These are phyloP conservation scores for Blastobotrys apis DNA, from an alignment of 1,139 yeast genomes.

Conservation along the genomic window DNA sequence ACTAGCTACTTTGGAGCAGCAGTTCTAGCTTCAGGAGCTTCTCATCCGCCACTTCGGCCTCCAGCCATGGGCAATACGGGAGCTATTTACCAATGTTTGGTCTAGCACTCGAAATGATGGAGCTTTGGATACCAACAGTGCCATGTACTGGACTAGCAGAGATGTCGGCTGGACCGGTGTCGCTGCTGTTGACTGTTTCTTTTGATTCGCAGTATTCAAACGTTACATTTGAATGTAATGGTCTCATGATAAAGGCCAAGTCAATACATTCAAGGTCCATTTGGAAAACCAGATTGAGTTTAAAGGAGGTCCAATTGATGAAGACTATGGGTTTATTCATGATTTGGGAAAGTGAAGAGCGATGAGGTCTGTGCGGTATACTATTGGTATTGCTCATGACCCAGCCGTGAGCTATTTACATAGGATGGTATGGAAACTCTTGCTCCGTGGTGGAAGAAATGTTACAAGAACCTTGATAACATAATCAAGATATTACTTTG, in stretches of 20 bases:
- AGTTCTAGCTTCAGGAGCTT: conserved; percentile 1
- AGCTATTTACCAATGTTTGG: conserved; percentile 12
- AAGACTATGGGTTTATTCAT: too few relatives aligned
- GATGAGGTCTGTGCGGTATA: conserved; percentile 7
- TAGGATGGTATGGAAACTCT: conserved; percentile 3
- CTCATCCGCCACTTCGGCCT: conserved; percentile 5
- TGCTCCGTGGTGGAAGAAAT: conserved; percentile 12
- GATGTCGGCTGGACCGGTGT: conserved; percentile 11
- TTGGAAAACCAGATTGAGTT: too few relatives aligned
- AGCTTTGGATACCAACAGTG: conserved; percentile 7
- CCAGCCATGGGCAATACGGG: conserved; percentile 12
- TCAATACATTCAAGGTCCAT: too few relatives aligned
- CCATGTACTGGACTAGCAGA: conserved; percentile 11
- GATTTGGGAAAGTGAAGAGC: too few relatives aligned
- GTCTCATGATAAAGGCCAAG: conserved; percentile 3
- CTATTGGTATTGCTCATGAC: conserved; percentile 8
- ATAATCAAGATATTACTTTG: conserved; percentile 7
- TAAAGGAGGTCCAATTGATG: too few relatives aligned
- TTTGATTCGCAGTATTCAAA: conserved; percentile 10
- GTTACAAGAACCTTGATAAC: conserved; percentile 1
- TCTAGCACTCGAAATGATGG: conserved; percentile 3
- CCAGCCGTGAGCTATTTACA: conserved; percentile 3
- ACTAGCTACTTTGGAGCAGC: conserved; percentile 5
- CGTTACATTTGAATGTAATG: conserved; percentile 3
- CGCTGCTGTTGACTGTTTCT: conserved; percentile 6